Conservation (phyloP, 1,284 basidiomycete genomes). For the Baeospora myosura region DNA sequence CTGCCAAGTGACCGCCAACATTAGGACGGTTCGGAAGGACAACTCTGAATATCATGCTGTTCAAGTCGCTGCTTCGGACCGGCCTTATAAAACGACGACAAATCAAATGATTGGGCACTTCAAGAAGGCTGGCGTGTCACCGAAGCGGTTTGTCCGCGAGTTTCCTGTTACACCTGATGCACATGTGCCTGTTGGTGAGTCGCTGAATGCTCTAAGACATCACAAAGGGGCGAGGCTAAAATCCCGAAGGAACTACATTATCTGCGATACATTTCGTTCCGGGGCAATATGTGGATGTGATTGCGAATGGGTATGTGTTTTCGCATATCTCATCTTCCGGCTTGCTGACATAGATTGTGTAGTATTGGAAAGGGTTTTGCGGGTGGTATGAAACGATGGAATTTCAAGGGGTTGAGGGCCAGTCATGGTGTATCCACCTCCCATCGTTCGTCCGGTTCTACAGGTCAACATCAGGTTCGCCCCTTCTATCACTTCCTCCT, state of each 20-base stretch:
- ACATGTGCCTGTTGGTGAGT: constrained; percentile 79
- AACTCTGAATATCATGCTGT: constrained; percentile 77
- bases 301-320: constrained; percentile 77
- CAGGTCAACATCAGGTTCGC: constrained; percentile 87
- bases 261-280: constrained; percentile 96
- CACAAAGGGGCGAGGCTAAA: background rate
- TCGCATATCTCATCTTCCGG: background rate
- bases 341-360: constrained; percentile 8
- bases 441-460: constrained; percentile 90
- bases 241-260: constrained; percentile 69
- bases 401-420: constrained; percentile 86
- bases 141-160: constrained; percentile 86
- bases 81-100: constrained; percentile 59
- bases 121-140: constrained; percentile 69
- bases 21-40: constrained; percentile 55
- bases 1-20: constrained; percentile 78
- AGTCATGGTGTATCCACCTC: constrained; percentile 96
- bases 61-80: constrained; percentile 77
- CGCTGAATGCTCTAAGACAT: background rate
- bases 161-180: constrained; percentile 88
- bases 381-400: constrained; percentile 96
- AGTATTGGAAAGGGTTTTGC: constrained; percentile 97
- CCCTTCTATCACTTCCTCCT: constrained; percentile 1
- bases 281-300: constrained; percentile 93
- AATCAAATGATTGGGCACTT: constrained; percentile 85